These are phyloP conservation scores for Kalmanozyma brasiliensis DNA, from an alignment of 1,284 basidiomycete genomes.

Conservation along the genomic window DNA sequence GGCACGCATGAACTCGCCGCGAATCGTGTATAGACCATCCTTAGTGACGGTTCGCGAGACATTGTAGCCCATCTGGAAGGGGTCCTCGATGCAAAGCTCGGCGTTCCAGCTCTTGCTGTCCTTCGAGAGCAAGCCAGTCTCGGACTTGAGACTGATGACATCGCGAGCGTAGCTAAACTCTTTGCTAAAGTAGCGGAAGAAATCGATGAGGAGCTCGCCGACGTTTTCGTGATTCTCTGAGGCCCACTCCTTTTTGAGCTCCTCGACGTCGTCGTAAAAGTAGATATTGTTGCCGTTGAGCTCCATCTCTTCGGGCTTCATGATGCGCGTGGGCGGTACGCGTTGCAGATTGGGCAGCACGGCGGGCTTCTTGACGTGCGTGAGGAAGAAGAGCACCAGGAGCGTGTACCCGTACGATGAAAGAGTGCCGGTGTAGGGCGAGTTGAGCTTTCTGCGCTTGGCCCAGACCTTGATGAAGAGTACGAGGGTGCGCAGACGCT, in stretches of 20 bases:
- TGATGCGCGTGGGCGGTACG: conserved; percentile 59
- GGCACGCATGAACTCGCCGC: conserved; percentile 98
- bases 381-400: conserved; percentile 95
- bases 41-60: conserved; percentile 95
- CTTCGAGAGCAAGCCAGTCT: conserved; percentile 82
- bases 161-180: conserved; percentile 92
- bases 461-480: conserved; percentile 99
- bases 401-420: conserved; percentile 98
- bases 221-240: conserved; percentile 92
- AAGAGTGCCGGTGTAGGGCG: conserved; percentile 93
- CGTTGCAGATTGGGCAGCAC: conserved; percentile 69
- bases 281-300: conserved; percentile 72
- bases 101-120: conserved; percentile 91
- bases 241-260: conserved; percentile 88
- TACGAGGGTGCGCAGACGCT: conserved; percentile 90
- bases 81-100: conserved; percentile 80
- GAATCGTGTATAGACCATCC: conserved; percentile 95
- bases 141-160: conserved; percentile 87
- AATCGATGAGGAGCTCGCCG: conserved; percentile 95
- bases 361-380: conserved; percentile 81
- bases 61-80: conserved; percentile 94
- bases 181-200: conserved; percentile 94
- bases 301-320: conserved; percentile 78
- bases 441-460: conserved; percentile 97
- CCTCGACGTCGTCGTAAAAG: conserved; percentile 97